Base-by-base conservation (phyloP, 805 yeast species). In the Saccharomycopsis capsularis region DNA sequence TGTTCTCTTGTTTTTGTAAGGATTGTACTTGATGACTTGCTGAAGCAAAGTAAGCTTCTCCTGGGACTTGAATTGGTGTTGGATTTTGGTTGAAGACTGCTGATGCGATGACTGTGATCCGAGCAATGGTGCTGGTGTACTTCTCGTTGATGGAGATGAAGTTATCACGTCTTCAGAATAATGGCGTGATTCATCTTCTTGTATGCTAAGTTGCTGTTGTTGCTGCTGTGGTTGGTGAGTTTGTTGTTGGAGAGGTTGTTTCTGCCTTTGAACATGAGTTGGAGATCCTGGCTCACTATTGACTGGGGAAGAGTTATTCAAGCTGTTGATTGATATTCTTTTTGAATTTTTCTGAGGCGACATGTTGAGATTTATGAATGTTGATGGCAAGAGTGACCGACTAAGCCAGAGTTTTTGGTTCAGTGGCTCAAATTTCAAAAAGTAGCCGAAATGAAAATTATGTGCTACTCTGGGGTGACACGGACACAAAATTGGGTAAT, bases 41-140 rank as follows among this genome's bases (percentile, higher is more conserved):
- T 52, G 34, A 15, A 52, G 40, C 13, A 52, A 40, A 6, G 53
- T 50, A 5, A 52, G 15, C 37, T 52, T 52, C 25, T 52, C 55
- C 25, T 49, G 47, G 13, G 44, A 27, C 21, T 52, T 52, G 49
- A 52, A 52, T 25, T 52, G 55, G 36, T 52, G 55, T 29, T 52
- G 55, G 4, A 50, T 52, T 30, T 52, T 52, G 34, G 38, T 9
- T n/a, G 38, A 6, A n/a, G 15, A 6, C 18, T 9, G 38, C 19
- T 34, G 13, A 18, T 29, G 7, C 7, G 32, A 29, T 9, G 13
- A n/a, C n/a, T n/a, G n/a, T n/a, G n/a, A n/a, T n/a, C n/a, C 32
- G 13, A 29, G 38, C 7, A n/a, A 9, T 13, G 38, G 38, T 6
- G 19, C 38, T 13, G 38, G n/a, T 13, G 38, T 13, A 6, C 38